Base-by-base conservation (phyloP, 306 rosid species). In the Sindora glabra region DNA sequence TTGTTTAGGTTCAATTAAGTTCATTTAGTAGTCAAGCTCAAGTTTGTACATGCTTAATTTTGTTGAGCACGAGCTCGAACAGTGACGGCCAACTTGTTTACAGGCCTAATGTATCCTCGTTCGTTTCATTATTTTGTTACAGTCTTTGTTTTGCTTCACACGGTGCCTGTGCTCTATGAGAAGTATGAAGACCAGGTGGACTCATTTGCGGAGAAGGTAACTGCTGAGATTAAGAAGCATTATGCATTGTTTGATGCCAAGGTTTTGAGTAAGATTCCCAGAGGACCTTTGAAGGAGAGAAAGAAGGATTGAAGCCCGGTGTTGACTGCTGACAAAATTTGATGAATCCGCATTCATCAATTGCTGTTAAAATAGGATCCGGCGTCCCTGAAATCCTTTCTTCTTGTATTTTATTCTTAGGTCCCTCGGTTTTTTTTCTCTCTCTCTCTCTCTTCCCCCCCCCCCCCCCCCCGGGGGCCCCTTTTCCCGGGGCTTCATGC, bases 231-330 rank as follows among this genome's bases (percentile, higher is more conserved):
- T 26, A 94, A 89, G 74, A 89, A 82, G 89, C 95, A 82, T 68
- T 88, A 88, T 67, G 94, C 80, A 4, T 90, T 94, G 54, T 89
- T 89, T 55, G 97, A 89, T 69, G 89, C 76, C 0, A 89, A 82
- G 87, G 99, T 94, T 17, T 69, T 89, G 59, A 85, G 94, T 73
- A 89, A 89, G 79, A 81, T 89, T 52, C 94, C 96, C 21, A 78
- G 56, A 66, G 88, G 94, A 11, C 79, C 82, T 19, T 47, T 77
- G 77, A 89, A 83, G 79, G 81, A 74, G 58, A 89, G 79, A 67
- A 89, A 89, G 86, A 71, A 74, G 51, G 86, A 77, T 18, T 81
- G 69, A 74, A 62, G 62, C 45, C 48, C 44, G 6, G 63, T 56
- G 26, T 3, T 23, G 10, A 27, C 48, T 41, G 18, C 49, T 34